Base-by-base conservation (phyloP, 225 moss, liverwort and hornwort genomes). In the Thuidium tamariscinum region DNA sequence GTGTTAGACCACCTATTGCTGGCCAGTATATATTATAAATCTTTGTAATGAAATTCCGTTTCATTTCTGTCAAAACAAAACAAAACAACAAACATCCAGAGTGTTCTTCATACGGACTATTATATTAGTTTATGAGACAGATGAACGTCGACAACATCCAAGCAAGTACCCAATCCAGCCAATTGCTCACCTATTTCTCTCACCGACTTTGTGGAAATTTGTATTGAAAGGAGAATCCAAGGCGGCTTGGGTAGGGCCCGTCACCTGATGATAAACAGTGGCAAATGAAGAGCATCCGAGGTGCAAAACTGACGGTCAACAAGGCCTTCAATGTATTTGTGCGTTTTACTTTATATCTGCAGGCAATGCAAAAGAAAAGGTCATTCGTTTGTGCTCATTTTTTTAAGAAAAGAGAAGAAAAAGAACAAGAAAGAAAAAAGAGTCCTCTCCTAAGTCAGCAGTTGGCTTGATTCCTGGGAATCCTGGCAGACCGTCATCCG, bases 201-300 rank as follows among this genome's bases (percentile, higher is more conserved):
- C 74, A 81, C 84, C 75, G 84, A 81, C 84, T 83, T 84, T 36
- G 54, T 72, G 79, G 23, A 81, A 77, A 75, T 75, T 59, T 22
- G 36, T 29, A 13, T 17, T 62, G 54, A 4, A 86, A 66, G 70
- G 18, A 81, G 69, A 75, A 84, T 84, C 46, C 87, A 55, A 87
- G 87, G 74, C 67, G 87, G 74, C 67, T 22, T 51, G 82, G 17
- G 68, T 75, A 61, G 82, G 3, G 77, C 44, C 42, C 61, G 46
- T 46, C 74, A 62, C 80, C 60, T 67, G 52, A 42, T 74, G 87
- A 7, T 39, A 48, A 83, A 86, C 51, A 89, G 89, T 79, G n/a
- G 23, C 26, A 76, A 48, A 25, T 27, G 51, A 39, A 41, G 84
- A 72, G 86, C 84, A 89, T 89, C 89, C 89, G 19, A 89, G 80